phyloP scores from a whole-genome alignment of 495 filamentous ascomycete species.

The Cairneyella variabilis region DNA sequence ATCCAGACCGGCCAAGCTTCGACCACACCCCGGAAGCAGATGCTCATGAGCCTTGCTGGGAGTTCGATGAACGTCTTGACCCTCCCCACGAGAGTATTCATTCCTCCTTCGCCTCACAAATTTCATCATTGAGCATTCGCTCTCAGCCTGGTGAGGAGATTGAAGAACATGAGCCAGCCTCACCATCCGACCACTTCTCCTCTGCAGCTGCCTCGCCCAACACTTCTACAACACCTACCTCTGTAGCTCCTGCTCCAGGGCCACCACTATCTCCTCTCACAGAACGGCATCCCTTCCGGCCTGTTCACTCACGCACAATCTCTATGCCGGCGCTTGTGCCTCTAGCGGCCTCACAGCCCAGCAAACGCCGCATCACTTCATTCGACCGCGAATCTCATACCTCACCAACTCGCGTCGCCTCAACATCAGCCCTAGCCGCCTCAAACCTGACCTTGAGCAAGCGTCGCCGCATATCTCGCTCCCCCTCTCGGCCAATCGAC shows the following conservation, averaged over 20 bases:
- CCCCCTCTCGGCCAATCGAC: slow-evolving; percentile 39
- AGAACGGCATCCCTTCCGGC: slow-evolving; percentile 38
- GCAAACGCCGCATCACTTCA: slow-evolving; percentile 25
- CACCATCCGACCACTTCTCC: slow-evolving; percentile 26
- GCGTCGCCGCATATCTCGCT: slow-evolving; percentile 25
- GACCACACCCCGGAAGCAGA: slow-evolving; percentile 51
- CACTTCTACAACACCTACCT: slow-evolving; percentile 26
- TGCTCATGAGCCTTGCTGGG: slow-evolving; percentile 53
- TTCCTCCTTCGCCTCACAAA: slow-evolving; percentile 33
- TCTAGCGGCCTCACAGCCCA: slow-evolving; percentile 6
- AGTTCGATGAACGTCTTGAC: slow-evolving; percentile 51
- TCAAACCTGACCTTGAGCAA: slow-evolving; percentile 9
- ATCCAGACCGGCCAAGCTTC: slow-evolving; percentile 38
- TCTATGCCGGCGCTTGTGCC: slow-evolving; percentile 41
- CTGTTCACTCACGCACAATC: slow-evolving; percentile 36
- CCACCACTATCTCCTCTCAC: slow-evolving; percentile 26
- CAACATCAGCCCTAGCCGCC: neutral
- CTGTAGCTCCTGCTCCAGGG: slow-evolving; percentile 32
- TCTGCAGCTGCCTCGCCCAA: slow-evolving; percentile 13
- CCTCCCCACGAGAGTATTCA: slow-evolving; percentile 33
- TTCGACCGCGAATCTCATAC: slow-evolving; percentile 21
- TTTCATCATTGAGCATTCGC: slow-evolving; percentile 34
- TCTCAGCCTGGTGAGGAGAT: slow-evolving; percentile 9
- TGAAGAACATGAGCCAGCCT: slow-evolving; percentile 29
- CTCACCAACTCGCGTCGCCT: slow-evolving; percentile 5